Evolutionary conservation across 2,329 filamentous ascomycete genomes (phyloP).

Genomic region (Fusarium heterosporum): DNA sequence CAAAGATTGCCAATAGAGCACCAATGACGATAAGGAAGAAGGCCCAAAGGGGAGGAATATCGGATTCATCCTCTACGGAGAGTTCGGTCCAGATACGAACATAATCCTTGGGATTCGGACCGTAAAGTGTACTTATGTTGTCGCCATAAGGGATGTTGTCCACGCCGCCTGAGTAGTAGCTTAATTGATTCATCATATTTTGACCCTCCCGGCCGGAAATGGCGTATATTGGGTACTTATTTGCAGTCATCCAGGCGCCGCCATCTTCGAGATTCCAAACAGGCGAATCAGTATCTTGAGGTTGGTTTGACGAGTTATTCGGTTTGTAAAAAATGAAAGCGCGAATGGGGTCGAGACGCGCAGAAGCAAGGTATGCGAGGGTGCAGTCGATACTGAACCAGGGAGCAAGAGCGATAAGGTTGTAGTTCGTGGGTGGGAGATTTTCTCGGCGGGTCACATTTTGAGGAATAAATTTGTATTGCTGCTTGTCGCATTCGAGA

Average conservation of each 20-base stretch:
- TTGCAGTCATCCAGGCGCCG: slow-evolving; percentile 76
- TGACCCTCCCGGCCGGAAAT: slow-evolving; percentile 75
- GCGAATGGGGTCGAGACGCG: slow-evolving; percentile 68
- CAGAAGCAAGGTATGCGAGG: slow-evolving; percentile 74
- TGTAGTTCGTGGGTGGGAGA: slow-evolving; percentile 76
- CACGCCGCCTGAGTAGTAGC: slow-evolving; percentile 81
- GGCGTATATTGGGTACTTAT: slow-evolving; percentile 85
- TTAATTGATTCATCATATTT: slow-evolving; percentile 76
- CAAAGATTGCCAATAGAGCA: slow-evolving; percentile 75
- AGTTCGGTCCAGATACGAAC: slow-evolving; percentile 71
- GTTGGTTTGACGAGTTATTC: slow-evolving; percentile 66
- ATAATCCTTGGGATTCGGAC: slow-evolving; percentile 67
- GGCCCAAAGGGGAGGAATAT: slow-evolving; percentile 82
- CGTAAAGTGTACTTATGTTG: slow-evolving; percentile 66
- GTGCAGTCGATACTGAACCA: slow-evolving; percentile 85
- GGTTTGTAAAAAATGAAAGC: slow-evolving; percentile 74
- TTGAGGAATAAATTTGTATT: slow-evolving; percentile 73
- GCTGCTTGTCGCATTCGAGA: slow-evolving; percentile 72
- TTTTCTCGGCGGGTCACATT: slow-evolving; percentile 81
- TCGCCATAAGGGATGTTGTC: slow-evolving; percentile 68
- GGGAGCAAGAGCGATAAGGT: slow-evolving; percentile 84
- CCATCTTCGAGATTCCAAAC: slow-evolving; percentile 78
- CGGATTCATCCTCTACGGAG: slow-evolving; percentile 57
- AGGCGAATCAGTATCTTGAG: slow-evolving; percentile 72
- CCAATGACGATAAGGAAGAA: slow-evolving; percentile 79